These are phyloP conservation scores for Aspergillus viridinutans DNA, from an alignment of 2,329 filamentous ascomycete genomes.

Conservation along the genomic window DNA sequence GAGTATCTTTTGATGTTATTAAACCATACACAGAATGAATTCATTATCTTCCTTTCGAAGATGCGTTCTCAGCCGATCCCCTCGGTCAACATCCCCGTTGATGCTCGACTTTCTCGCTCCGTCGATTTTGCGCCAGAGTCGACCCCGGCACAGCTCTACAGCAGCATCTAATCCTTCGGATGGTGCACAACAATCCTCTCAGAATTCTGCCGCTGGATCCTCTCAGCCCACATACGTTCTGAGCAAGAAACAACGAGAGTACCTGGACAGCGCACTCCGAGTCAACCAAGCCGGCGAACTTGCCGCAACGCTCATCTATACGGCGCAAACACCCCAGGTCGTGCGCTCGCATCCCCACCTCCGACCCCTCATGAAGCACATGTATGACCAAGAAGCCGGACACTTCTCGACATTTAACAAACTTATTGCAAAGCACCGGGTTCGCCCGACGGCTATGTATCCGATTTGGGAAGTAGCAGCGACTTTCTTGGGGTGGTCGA, in stretches of 20 bases:
- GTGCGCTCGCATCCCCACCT: constrained; percentile 79
- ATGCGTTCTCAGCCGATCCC: constrained; percentile 13
- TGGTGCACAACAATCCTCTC: neutral
- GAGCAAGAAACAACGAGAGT: constrained; percentile 66
- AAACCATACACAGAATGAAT: constrained; percentile 17
- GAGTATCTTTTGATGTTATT: neutral
- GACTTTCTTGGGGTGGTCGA: constrained; percentile 80
- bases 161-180: constrained; percentile 24
- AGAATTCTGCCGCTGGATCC: constrained; percentile 22
- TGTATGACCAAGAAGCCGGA: constrained; percentile 93
- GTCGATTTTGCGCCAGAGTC: constrained; percentile 20
- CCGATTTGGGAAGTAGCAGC: constrained; percentile 82
- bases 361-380: constrained; percentile 87
- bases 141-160: constrained; percentile 24
- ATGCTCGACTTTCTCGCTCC: constrained; percentile 37
- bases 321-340: constrained; percentile 78
- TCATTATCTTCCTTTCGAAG: constrained; percentile 20
- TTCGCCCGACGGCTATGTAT: constrained; percentile 89
- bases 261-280: constrained; percentile 74
- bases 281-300: constrained; percentile 98
- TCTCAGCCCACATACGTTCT: constrained; percentile 51
- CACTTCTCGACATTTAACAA: constrained; percentile 84
- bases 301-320: constrained; percentile 93
- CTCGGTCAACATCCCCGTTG: constrained; percentile 17
- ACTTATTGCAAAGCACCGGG: constrained; percentile 77